Evolutionary conservation across 345 rosid genomes (phyloP).

Genomic region (Citrus medica): DNA sequence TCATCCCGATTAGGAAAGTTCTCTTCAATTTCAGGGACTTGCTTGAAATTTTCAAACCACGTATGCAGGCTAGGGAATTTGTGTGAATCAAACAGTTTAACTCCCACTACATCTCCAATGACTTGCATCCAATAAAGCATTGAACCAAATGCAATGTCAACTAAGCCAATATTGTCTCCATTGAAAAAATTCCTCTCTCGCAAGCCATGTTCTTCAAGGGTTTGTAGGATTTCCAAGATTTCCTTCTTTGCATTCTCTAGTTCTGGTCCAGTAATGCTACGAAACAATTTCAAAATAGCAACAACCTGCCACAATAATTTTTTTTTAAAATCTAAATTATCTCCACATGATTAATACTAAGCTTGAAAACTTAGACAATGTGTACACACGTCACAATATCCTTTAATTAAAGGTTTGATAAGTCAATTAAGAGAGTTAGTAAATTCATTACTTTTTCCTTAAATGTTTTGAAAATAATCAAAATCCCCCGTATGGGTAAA

Average conservation of each 20-base stretch:
- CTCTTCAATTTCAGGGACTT: neutral
- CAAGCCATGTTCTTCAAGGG: neutral
- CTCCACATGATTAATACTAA: too few relatives aligned
- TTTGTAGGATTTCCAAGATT: neutral
- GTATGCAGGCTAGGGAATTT: neutral
- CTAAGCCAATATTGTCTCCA: neutral
- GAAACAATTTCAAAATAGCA: neutral
- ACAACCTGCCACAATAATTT: neutral
- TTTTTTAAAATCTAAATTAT: too few relatives aligned
- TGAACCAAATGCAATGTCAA: neutral
- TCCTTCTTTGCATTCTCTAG: neutral
- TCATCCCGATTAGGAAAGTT: neutral
- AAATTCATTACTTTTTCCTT: too few relatives aligned
- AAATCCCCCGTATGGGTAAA: too few relatives aligned
- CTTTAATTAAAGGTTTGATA: too few relatives aligned
- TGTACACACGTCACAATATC: too few relatives aligned
- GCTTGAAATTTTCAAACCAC: neutral
- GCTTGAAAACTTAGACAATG: too few relatives aligned
- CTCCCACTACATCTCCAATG: neutral
- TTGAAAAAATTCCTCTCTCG: neutral
- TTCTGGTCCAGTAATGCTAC: neutral
- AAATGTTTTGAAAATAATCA: too few relatives aligned
- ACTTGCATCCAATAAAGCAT: neutral
- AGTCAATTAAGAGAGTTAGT: too few relatives aligned
- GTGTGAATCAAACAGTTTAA: neutral